Evolutionary conservation across 1,284 basidiomycete species (phyloP).

Genomic region (Grifola frondosa): DNA sequence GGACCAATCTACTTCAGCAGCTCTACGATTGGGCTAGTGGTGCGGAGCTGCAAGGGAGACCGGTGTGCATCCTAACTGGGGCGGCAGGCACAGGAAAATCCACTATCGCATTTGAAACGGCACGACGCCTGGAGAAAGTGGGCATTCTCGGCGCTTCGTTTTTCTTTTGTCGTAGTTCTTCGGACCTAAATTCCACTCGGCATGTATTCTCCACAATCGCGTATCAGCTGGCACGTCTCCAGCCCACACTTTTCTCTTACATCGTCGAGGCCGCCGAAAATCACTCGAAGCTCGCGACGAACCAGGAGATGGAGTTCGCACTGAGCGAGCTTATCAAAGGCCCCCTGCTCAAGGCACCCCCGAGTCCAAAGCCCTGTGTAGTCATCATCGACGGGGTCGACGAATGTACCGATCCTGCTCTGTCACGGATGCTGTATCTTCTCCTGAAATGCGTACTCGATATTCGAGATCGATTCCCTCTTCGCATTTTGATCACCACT

Average conservation of each 20-base stretch:
- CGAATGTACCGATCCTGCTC: slow-evolving; percentile 8
- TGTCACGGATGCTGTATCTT: slow-evolving; percentile 1
- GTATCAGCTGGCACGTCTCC: slow-evolving; percentile 5
- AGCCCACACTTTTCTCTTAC: not conserved
- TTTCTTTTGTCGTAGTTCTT: slow-evolving; percentile 5
- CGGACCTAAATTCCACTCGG: not conserved
- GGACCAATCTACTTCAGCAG: too few species aligned
- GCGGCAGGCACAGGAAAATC: slow-evolving; percentile 16
- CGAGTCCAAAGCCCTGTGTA: too few species aligned
- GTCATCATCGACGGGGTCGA: slow-evolving; percentile 17
- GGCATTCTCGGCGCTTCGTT: slow-evolving; percentile 11
- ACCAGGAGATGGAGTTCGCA: too few species aligned
- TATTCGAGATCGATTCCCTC: not conserved
- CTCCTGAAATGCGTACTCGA: not conserved
- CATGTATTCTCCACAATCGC: slow-evolving; percentile 6
- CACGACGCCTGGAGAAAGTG: slow-evolving; percentile 4
- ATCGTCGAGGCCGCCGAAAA: slow-evolving; percentile 5
- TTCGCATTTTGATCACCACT: slow-evolving; percentile 20
- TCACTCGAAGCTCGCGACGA: too few species aligned
- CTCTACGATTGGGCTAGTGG: too few species aligned
- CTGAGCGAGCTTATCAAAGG: too few species aligned
- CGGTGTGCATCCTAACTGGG: slow-evolving; percentile 11
- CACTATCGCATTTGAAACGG: slow-evolving; percentile 10
- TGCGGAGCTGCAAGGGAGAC: too few species aligned
- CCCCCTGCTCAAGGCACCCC: too few species aligned